Percentiles rank a stretch among this genome's conserved stretches.
Conservation (phyloP, 345 rosid species). For the Pistacia vera region DNA sequence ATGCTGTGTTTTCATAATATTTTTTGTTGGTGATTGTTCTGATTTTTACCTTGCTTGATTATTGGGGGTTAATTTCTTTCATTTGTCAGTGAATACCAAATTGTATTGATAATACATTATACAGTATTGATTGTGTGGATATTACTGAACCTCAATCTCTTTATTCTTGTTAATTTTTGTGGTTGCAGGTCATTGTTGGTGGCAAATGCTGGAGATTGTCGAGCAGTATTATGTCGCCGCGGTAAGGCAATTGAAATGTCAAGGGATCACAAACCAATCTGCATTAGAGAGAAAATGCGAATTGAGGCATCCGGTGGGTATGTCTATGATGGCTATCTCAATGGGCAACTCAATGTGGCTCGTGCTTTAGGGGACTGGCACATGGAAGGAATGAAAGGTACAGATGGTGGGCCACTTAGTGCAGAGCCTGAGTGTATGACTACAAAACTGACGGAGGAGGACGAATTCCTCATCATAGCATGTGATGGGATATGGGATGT, state of each 20-base stretch:
- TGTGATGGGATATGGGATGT: constrained; percentile 97
- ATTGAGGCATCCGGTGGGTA: constrained; percentile 80
- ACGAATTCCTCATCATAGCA: constrained; percentile 84
- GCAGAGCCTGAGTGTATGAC: constrained; percentile 85
- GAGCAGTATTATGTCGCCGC: constrained; percentile 77
- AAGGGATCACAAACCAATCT: constrained; percentile 81
- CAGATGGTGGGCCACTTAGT: constrained; percentile 72
- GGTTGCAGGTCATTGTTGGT: constrained; percentile 66
- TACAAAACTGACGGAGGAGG: constrained; percentile 55
- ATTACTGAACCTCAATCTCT: neutral
- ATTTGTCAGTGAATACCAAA: neutral
- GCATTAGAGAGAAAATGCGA: constrained; percentile 59
- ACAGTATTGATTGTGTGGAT: neutral
- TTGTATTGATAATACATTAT: neutral
- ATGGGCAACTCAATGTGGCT: constrained; percentile 79
- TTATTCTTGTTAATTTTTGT: constrained; percentile 15
- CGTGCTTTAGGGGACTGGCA: constrained; percentile 97
- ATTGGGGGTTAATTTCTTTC: too few relatives aligned
- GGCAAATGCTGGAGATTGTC: constrained; percentile 93
- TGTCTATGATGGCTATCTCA: constrained; percentile 70
- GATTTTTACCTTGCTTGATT: too few relatives aligned
- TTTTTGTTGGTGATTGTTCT: too few relatives aligned
- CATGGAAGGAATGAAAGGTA: constrained; percentile 79
- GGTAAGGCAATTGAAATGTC: constrained; percentile 91
- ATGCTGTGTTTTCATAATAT: too few relatives aligned